Percentiles rank a stretch among this genome's conserved stretches.
phyloP scores from a whole-genome alignment of 345 rosid genomes.

The Citrus inodora region DNA sequence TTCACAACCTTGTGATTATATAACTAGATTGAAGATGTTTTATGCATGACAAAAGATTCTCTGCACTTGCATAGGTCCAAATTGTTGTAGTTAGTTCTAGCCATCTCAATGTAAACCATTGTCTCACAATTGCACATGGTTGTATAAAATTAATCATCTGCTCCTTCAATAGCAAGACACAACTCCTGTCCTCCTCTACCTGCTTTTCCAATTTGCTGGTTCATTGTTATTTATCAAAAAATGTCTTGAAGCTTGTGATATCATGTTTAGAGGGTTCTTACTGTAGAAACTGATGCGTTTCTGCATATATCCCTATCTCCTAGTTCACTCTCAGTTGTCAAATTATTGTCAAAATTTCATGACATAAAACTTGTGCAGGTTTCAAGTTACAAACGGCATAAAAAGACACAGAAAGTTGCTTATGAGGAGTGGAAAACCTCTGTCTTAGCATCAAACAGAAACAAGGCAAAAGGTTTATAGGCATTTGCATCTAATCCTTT shows the following conservation, averaged over 20 bases:
- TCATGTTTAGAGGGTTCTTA: background rate
- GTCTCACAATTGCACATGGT: background rate
- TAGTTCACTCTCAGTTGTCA: background rate
- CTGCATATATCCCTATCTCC: background rate
- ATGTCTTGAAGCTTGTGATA: background rate
- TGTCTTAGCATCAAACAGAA: constrained; percentile 52
- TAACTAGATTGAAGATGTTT: background rate
- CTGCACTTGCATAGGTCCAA: background rate
- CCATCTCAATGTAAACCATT: background rate
- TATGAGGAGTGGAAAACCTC: constrained; percentile 83
- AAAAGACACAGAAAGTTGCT: constrained; percentile 49
- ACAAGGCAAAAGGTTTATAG: constrained; percentile 40
- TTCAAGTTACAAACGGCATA: constrained; percentile 64
- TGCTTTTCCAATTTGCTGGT: background rate
- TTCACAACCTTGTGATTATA: background rate
- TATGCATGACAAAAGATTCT: background rate
- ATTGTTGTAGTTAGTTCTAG: background rate
- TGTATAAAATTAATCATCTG: background rate
- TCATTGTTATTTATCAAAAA: background rate
- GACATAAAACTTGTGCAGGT: constrained; percentile 34
- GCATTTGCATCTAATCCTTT: background rate
- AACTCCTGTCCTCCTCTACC: background rate
- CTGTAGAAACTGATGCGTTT: background rate
- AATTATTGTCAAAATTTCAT: background rate
- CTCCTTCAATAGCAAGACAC: background rate